Evolutionary conservation across 176 grass and related monocot genomes (phyloP).

Genomic region (Avena atlantica): DNA sequence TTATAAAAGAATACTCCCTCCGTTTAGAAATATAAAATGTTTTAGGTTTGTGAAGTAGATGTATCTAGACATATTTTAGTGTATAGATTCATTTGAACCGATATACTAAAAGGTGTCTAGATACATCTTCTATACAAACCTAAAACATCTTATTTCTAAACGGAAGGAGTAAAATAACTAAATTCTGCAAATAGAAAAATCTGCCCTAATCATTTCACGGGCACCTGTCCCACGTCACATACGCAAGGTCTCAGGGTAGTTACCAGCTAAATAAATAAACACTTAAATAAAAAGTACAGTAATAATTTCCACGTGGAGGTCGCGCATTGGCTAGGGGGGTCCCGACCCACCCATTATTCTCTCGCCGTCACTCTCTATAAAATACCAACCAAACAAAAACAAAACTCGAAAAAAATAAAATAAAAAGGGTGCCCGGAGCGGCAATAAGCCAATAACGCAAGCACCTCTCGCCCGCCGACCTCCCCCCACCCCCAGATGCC

Average conservation of each 20-base stretch:
- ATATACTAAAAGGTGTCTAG: too few species aligned
- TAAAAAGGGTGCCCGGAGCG: conserved; percentile 29
- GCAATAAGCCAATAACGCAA: conserved; percentile 36
- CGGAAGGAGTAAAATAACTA: not conserved
- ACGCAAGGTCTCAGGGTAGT: conserved; percentile 9
- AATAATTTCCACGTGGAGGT: conserved; percentile 8
- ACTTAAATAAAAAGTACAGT: not conserved
- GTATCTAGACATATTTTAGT: too few species aligned
- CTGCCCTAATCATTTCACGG: conserved; percentile 31
- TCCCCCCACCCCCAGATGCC: conserved; percentile 50
- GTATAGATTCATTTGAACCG: too few species aligned
- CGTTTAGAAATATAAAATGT: too few species aligned
- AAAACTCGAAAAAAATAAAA: conserved; percentile 8
- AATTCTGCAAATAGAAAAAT: not conserved
- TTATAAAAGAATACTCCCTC: too few species aligned
- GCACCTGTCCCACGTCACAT: conserved; percentile 32
- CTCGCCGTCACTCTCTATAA: conserved; percentile 26
- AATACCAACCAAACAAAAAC: conserved; percentile 43
- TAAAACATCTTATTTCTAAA: too few species aligned
- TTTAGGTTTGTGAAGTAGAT: too few species aligned
- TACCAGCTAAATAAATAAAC: conserved; percentile 6
- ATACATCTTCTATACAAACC: too few species aligned
- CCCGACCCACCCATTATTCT: conserved; percentile 30
- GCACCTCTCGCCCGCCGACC: conserved; percentile 39
- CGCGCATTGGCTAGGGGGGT: not conserved